Evolutionary conservation across 805 yeast species (phyloP), one percentile per base, ranked within the genome.

Genomic region (Ogataea nakhonphanomensis): DNA sequence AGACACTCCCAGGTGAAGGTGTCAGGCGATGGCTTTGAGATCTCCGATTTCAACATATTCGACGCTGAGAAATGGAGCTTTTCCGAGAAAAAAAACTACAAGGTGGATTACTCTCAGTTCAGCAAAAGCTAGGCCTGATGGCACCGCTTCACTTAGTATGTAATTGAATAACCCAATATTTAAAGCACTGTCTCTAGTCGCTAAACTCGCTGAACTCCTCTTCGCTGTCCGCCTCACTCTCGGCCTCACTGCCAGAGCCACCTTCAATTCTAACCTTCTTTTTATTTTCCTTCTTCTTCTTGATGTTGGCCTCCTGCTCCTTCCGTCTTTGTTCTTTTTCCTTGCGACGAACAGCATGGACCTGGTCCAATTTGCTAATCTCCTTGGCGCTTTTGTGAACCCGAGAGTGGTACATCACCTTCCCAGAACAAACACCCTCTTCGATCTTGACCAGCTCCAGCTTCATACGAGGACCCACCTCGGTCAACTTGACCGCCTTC

Each of bases 401-500:
- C 39, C 69, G 73, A 32, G 86, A 73, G 60, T 93, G 99, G 64
- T 84, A 87, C 45, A 93, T 63, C 12, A 93, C 87, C 65, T 87
- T 90, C 37, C 97, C 96, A 0, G 81, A 69, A 43, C 96, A 91
- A 15, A 86, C 75, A 12, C 93, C 95, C 57, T 91, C 98, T 64
- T 91, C 97, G 39, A 93, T 86, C 66, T 93, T 93, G 35, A 83
- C 67, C 43, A 93, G 67, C 37, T 79, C 70, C 62, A 93, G 67
- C 51, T 76, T 78, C 62, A 93, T 65, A 50, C 99, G 74, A 26
- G 99, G 99, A 0, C 99, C 99, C 35, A 91, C 68, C 62, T 93
- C 99, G 1, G 91, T 86, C 36, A 93, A 70, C 60, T 88, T 90
- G 52, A 93, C 86, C 1, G 99, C 98, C 55, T 85, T 78, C 64